Conservation (phyloP, 768 basidiomycete species). For the Boletus insuetus region DNA sequence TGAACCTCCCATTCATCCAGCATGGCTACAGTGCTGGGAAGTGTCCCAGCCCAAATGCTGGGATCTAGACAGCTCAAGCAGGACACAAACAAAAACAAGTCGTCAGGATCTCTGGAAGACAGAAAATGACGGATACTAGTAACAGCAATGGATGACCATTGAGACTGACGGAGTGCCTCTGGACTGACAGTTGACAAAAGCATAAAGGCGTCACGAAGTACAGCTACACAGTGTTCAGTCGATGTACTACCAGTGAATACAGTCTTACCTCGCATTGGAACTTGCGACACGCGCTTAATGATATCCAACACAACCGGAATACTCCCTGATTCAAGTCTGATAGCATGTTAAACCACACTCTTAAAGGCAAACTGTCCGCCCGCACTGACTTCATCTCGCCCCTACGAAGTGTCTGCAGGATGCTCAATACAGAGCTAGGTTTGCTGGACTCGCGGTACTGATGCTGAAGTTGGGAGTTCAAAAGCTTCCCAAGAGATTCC, state of each 20-base stretch:
- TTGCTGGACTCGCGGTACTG: conserved; percentile 11
- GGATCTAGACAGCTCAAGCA: conserved; percentile 61
- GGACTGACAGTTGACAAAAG: conserved; percentile 26
- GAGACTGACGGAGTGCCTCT: conserved; percentile 18
- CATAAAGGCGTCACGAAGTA: conserved; percentile 35
- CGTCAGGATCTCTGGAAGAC: conserved; percentile 53
- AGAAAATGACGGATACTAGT: conserved; percentile 56
- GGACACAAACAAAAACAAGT: conserved; percentile 62
- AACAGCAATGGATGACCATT: conserved; percentile 31
- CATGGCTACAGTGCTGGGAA: conserved; percentile 44
- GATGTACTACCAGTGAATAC: not conserved
- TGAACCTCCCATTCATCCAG: conserved; percentile 76
- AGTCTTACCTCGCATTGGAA: conserved; percentile 27
- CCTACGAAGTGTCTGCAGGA: conserved; percentile 25
- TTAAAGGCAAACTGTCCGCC: not conserved
- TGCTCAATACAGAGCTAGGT: not conserved
- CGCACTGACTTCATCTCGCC: conserved; percentile 24
- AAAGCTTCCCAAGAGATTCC: conserved; percentile 16
- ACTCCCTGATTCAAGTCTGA: conserved; percentile 23
- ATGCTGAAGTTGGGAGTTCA: conserved; percentile 22
- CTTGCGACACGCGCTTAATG: conserved; percentile 22
- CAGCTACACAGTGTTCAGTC: conserved; percentile 27
- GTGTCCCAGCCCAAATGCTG: conserved; percentile 66
- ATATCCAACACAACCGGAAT: conserved; percentile 23
- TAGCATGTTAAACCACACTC: not conserved